A percentile compares a stretch with the other conserved stretches of the same genome.
phyloP scores from a whole-genome alignment of 1,284 basidiomycete genomes.

The Inonotus obliquus region DNA sequence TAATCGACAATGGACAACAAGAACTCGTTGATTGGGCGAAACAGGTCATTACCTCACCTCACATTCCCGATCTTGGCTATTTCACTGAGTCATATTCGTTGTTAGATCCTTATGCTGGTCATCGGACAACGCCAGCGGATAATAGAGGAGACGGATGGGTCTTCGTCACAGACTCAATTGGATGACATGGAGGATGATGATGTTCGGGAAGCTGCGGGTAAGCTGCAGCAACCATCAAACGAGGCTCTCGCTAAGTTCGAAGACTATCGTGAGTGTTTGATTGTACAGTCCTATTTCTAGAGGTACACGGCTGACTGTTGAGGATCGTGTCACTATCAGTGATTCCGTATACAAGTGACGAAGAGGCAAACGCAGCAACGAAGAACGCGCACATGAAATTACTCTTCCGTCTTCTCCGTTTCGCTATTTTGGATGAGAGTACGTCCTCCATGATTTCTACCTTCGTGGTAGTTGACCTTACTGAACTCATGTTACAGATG shows the following conservation, averaged over 20 bases:
- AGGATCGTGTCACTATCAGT: constrained; percentile 43
- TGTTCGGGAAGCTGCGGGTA: constrained; percentile 32
- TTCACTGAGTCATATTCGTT: not conserved
- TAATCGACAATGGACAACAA: constrained; percentile 62
- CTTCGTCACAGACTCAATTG: constrained; percentile 32
- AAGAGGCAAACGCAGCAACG: constrained; percentile 70
- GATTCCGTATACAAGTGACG: constrained; percentile 69
- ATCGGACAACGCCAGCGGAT: constrained; percentile 65
- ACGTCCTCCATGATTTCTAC: constrained; percentile 19
- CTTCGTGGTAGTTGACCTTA: not conserved
- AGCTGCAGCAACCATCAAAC: constrained; percentile 49
- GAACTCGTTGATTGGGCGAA: constrained; percentile 76
- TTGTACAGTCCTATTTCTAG: constrained; percentile 1
- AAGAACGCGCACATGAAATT: constrained; percentile 78
- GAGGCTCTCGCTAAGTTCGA: constrained; percentile 70
- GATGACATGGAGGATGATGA: constrained; percentile 43
- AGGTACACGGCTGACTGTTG: not conserved
- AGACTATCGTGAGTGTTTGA: constrained; percentile 63
- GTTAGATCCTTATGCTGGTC: constrained; percentile 64
- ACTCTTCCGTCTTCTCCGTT: constrained; percentile 70
- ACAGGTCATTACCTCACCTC: constrained; percentile 46
- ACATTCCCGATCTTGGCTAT: not conserved
- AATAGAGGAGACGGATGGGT: constrained; percentile 64
- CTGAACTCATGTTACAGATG: constrained; percentile 37
- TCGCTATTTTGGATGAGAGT: constrained; percentile 62